Base-by-base conservation (phyloP, 2,329 filamentous ascomycete species). In the Cordyceps militaris region DNA sequence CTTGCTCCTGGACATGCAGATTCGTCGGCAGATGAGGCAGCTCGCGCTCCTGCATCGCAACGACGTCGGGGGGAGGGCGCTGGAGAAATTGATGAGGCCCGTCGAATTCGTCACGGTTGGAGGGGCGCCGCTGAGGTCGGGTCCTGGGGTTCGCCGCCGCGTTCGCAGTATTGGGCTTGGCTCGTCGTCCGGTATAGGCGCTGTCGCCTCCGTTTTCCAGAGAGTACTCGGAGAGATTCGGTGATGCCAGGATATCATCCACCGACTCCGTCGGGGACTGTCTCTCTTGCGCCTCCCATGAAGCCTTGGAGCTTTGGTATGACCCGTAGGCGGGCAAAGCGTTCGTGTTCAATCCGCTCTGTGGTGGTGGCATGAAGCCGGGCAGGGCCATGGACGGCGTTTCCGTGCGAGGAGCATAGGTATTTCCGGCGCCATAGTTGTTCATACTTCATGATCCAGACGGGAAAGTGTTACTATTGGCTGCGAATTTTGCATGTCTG, bases 51-150 rank as follows among this genome's bases (percentile, higher is more conserved):
- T 91, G 87, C 71, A 86, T 81, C 61, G 88, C 86, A 64, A 91
- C 80, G 65, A 87, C 85, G 62, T 86, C 84, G 57, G 85, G 79
- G 23, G 86, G 79, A 40, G 89, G 89, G 47, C 85, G 82, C 62
- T 89, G 85, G 63, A 95, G 77, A 63, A 91, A 86, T 70, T 95
- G 90, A 65, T 91, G 88, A 9, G 90, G 89, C 3, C 90, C 90
- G 72, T 94, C 90, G 72, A 95, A 95, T 72, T 94, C 90, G 76
- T 95, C 90, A 60, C 90, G 82, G 74, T 92, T 92, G 43, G 87
- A 89, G 26, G 88, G 84, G 30, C 87, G 82, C 64, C 88, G 80
- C 67, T 89, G 86, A 16, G 80, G 74, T 42, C 78, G 75, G 53
- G 73, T 71, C 66, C 81, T 82, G 52, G 74, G 73, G 50, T 71